Percentiles rank a stretch among this genome's conserved stretches.
phyloP scores from a whole-genome alignment of 768 basidiomycete species.

The Lactifluus hygrophoroides region DNA sequence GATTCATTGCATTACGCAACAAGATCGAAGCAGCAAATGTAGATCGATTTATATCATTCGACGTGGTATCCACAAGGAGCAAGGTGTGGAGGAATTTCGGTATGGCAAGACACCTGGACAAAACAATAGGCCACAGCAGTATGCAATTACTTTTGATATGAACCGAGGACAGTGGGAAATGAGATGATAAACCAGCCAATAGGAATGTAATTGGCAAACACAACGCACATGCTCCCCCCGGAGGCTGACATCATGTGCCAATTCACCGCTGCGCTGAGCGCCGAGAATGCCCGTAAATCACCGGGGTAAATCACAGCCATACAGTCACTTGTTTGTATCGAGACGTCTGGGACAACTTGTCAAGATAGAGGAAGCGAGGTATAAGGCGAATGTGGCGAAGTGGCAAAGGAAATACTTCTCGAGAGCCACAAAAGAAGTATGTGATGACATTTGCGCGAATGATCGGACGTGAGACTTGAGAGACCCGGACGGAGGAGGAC shows the following conservation, averaged over 20 bases:
- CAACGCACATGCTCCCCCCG: neutral
- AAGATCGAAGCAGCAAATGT: neutral
- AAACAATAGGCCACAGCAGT: neutral
- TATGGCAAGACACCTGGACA: neutral
- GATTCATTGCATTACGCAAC: neutral
- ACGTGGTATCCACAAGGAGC: neutral
- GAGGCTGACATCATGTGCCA: conserved; percentile 2
- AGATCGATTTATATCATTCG: neutral
- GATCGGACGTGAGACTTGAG: neutral
- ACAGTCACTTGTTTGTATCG: neutral
- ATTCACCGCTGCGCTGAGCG: neutral
- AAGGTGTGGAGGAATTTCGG: neutral
- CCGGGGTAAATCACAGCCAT: neutral
- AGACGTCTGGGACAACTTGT: no score
- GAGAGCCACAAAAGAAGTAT: no score
- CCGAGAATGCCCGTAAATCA: neutral
- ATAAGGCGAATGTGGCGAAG: no score
- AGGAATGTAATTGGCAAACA: neutral
- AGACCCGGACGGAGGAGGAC: neutral
- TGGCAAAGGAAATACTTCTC: no score
- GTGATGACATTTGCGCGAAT: neutral
- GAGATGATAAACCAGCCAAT: neutral
- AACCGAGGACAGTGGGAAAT: neutral
- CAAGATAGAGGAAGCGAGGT: no score
- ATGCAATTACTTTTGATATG: neutral